Evolutionary conservation across 2,329 filamentous ascomycete species (phyloP).

Genomic region (Diaporthe batatas): DNA sequence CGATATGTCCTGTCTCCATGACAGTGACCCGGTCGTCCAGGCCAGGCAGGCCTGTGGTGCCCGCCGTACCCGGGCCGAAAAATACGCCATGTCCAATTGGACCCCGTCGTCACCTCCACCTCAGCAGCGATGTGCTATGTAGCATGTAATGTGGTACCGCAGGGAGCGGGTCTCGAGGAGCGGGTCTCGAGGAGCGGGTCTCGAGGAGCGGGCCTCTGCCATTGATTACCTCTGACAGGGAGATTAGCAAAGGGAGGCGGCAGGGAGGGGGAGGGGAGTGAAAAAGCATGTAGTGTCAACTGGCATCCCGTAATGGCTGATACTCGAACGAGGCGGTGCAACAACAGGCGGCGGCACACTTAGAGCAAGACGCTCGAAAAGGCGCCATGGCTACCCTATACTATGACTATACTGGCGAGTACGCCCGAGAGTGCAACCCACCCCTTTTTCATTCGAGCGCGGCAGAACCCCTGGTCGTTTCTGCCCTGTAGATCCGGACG

Average conservation of each 20-base stretch:
- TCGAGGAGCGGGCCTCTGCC: background rate
- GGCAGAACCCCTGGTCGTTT: constrained; percentile 20
- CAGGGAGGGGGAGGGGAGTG: constrained; percentile 11
- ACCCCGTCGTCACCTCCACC: too few relatives aligned
- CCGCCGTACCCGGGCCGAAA: constrained; percentile 21
- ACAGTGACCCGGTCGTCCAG: background rate
- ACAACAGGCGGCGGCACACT: constrained; percentile 22
- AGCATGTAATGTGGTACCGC: too few relatives aligned
- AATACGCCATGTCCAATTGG: background rate
- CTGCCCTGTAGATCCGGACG: constrained; percentile 37
- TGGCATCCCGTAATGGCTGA: constrained; percentile 24
- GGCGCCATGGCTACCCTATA: background rate
- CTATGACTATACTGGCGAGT: constrained; percentile 20
- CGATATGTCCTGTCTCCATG: constrained; percentile 12
- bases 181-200: background rate
- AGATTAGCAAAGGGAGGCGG: constrained; percentile 23
- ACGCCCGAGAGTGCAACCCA: constrained; percentile 19
- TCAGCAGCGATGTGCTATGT: constrained; percentile 3
- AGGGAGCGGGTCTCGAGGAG: too few relatives aligned
- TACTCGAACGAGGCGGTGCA: constrained; percentile 31
- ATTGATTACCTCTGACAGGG: background rate
- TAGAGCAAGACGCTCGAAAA: background rate
- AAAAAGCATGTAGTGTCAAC: background rate
- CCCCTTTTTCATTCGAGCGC: background rate
- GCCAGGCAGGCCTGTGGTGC: constrained; percentile 1